phyloP scores from a whole-genome alignment of 2,329 filamentous ascomycete genomes.

The Trichoderma polysporum region DNA sequence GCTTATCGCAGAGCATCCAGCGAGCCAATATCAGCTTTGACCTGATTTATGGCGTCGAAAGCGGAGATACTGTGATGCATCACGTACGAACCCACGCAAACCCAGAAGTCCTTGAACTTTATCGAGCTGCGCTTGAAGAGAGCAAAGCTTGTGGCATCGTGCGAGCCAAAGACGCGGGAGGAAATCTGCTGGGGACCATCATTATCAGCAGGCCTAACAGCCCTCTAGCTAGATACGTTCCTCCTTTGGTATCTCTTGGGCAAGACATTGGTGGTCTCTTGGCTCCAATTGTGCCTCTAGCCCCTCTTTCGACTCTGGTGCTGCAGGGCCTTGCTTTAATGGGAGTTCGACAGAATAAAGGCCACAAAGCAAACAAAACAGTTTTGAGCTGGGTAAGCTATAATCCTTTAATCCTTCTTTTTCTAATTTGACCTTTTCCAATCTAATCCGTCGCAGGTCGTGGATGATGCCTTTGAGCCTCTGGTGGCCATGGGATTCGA shows the following conservation, averaged over 20 bases:
- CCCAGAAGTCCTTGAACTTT: slow-evolving; percentile 78
- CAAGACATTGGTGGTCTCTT: slow-evolving; percentile 71
- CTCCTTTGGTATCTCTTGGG: slow-evolving; percentile 61
- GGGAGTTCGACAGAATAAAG: slow-evolving; percentile 79
- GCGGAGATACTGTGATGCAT: slow-evolving; percentile 69
- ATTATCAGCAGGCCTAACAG: slow-evolving; percentile 74
- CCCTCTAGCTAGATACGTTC: slow-evolving; percentile 66
- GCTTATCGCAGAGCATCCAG: slow-evolving; percentile 71
- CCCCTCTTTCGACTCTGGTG: slow-evolving; percentile 67
- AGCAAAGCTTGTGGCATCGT: slow-evolving; percentile 76
- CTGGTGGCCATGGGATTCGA: slow-evolving; percentile 78
- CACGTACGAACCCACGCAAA: slow-evolving; percentile 72
- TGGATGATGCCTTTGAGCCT: slow-evolving; percentile 70
- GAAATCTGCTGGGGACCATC: slow-evolving; percentile 73
- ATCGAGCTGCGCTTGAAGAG: slow-evolving; percentile 71
- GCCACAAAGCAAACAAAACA: slow-evolving; percentile 69
- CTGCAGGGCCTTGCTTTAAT: slow-evolving; percentile 76
- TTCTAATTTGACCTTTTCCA: no score
- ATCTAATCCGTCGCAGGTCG: slow-evolving; percentile 47
- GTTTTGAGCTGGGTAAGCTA: slow-evolving; percentile 75
- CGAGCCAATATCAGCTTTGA: slow-evolving; percentile 76
- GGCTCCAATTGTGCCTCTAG: slow-evolving; percentile 71
- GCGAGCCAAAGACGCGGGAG: slow-evolving; percentile 68
- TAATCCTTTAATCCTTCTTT: background rate
- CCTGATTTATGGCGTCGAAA: slow-evolving; percentile 76